Conservation (phyloP, 148 eudicot genomes). For the Chenopodium quinoa region DNA sequence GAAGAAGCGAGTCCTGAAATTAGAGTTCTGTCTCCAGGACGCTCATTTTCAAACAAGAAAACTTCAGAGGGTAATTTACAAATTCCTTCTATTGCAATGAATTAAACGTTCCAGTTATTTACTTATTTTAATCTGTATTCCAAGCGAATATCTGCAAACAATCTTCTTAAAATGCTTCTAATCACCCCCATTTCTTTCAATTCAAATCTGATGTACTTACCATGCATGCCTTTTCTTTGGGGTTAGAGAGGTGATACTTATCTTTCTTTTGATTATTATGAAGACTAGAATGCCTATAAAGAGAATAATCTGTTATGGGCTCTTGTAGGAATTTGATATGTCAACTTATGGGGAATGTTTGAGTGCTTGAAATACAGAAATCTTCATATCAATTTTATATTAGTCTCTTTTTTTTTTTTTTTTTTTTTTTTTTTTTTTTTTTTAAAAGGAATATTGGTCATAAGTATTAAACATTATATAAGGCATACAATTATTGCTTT, state of each 20-base stretch:
- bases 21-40: slow-evolving; percentile 95
- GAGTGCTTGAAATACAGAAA: too few relatives aligned
- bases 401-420: too few relatives aligned
- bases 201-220: neutral
- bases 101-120: neutral
- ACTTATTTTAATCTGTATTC: neutral
- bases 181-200: neutral
- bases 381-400: too few relatives aligned
- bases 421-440: too few relatives aligned
- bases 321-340: too few relatives aligned
- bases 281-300: too few relatives aligned
- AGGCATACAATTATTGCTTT: too few relatives aligned
- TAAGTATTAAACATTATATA: too few relatives aligned
- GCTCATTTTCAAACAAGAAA: slow-evolving; percentile 93
- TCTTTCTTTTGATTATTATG: neutral
- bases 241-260: neutral
- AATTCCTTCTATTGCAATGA: neutral
- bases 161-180: neutral
- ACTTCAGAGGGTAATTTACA: slow-evolving; percentile 72
- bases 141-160: neutral
- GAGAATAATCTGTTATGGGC: too few relatives aligned
- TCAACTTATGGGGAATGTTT: too few relatives aligned
- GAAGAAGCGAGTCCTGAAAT: slow-evolving; percentile 82
- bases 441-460: too few relatives aligned
- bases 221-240: neutral